Evolutionary conservation across 2,329 filamentous ascomycete species (phyloP).

Genomic region (Zarea fungicola): DNA sequence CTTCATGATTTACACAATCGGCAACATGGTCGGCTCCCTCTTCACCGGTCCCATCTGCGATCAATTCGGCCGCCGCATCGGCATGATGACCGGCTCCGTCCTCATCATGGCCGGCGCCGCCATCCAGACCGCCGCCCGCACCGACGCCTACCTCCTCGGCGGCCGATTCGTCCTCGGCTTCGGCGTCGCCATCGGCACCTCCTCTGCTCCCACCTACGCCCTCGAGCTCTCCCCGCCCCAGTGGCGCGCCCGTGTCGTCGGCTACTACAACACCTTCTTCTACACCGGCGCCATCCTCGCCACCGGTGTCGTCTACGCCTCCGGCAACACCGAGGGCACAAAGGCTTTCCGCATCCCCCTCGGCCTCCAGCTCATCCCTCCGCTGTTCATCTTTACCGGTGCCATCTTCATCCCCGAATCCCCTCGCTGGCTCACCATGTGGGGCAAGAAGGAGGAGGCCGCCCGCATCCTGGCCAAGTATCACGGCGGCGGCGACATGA

Average conservation of each 20-base stretch:
- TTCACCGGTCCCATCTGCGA: constrained; percentile 38
- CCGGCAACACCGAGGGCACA: constrained; percentile 29
- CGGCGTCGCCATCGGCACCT: constrained; percentile 36
- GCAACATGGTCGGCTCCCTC: constrained; percentile 34
- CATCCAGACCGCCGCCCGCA: constrained; percentile 32
- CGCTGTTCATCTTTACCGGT: constrained; percentile 28
- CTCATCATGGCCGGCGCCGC: constrained; percentile 38
- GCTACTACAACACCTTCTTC: constrained; percentile 36
- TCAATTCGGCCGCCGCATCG: constrained; percentile 34
- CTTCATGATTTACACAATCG: constrained; percentile 43
- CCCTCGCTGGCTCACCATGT: constrained; percentile 36
- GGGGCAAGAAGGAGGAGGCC: constrained; percentile 32
- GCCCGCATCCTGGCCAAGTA: constrained; percentile 29
- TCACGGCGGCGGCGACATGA: constrained; percentile 27
- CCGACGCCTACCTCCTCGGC: constrained; percentile 36
- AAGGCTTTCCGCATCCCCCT: constrained; percentile 34
- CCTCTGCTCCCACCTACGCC: constrained; percentile 35
- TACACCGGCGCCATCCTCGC: constrained; percentile 49
- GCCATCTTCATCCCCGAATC: constrained; percentile 36
- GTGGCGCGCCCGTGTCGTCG: constrained; percentile 41
- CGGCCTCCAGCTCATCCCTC: constrained; percentile 33
- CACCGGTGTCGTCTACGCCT: constrained; percentile 48
- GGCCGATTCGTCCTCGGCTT: constrained; percentile 54
- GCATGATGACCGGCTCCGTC: constrained; percentile 35
- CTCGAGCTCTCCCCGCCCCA: constrained; percentile 48